Base-by-base conservation (phyloP, 2,329 filamentous ascomycete genomes). In the Colletotrichum incanum region DNA sequence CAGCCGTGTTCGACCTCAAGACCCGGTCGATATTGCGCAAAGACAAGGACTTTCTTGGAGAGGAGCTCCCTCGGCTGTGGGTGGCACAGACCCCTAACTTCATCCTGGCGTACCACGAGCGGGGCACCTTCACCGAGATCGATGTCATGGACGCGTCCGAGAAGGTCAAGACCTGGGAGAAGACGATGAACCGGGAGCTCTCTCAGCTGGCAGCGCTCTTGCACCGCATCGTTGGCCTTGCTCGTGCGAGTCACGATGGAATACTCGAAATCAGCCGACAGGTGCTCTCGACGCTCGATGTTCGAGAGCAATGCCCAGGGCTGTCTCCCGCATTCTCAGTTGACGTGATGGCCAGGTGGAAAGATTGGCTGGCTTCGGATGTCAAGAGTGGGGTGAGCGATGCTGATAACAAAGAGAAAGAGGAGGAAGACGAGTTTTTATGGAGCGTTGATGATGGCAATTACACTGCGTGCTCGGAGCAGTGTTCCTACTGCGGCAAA, bases 31-130 rank as follows among this genome's bases (percentile, higher is more conserved):
- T 75, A 7, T 64, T 71, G 1, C 75, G 74, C n/a, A 71, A 74
- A 20, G 72, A 74, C 4, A 76, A 77, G 2, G 77, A 82, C 59
- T 77, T 78, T 23, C 71, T 85, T 0, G 77, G 71, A 14, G 74
- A 80, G 5, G 81, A 86, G 54, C 74, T 86, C 12, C 83, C 82
- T 5, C 83, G 83, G 0, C 76, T 86, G 11, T 87, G 85, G 84
- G 68, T 83, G 1, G 68, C 79, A 0, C 84, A 84, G 66, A 78
- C 82, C 5, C 76, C 80, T 1, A 81, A 80, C 9, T 81, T 86
- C 49, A 75, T 86, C 37, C 74, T 86, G 2, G 85, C 83, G 0
- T 84, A 82, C 70, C 85, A 86, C 60, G 66, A 76, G 6, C 62
- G 54, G 1, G 82, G 84, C 0, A 7, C 74, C 1, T 86, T 86